Conservation (phyloP, 768 basidiomycete species). For the Amanita exitialis region DNA sequence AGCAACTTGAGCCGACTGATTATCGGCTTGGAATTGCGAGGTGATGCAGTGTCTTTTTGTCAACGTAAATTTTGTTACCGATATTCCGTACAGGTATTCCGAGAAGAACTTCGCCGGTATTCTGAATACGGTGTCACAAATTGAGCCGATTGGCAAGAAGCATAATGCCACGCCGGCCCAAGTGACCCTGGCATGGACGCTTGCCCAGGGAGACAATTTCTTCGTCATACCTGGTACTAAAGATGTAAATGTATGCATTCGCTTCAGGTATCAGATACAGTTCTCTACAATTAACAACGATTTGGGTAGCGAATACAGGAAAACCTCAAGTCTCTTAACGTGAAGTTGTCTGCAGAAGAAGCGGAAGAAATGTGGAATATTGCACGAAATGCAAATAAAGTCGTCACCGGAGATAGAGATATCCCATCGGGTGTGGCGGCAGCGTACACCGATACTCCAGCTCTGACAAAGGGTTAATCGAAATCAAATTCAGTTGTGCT, state of each 20-base stretch:
- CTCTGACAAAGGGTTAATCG: not conserved
- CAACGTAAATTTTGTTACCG: not conserved
- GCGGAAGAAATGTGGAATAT: constrained; percentile 19
- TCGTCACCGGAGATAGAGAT: constrained; percentile 15
- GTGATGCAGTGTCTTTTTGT: constrained; percentile 8
- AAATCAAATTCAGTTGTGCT: not conserved
- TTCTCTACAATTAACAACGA: not conserved
- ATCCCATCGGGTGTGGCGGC: not conserved
- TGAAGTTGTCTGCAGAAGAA: constrained; percentile 18
- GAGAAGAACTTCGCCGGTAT: constrained; percentile 34
- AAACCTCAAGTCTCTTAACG: constrained; percentile 21
- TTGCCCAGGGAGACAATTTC: constrained; percentile 32
- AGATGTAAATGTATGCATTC: constrained; percentile 19
- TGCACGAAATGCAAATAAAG: constrained; percentile 17
- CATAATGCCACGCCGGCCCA: constrained; percentile 30
- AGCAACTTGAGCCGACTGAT: constrained; percentile 30
- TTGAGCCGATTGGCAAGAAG: constrained; percentile 23
- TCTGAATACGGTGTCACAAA: constrained; percentile 23
- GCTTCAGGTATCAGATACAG: no score
- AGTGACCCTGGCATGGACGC: constrained; percentile 35
- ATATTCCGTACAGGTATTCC: constrained; percentile 17
- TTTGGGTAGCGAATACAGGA: constrained; percentile 26
- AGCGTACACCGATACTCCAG: not conserved
- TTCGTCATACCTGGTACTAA: constrained; percentile 35
- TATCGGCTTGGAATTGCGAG: constrained; percentile 24